A percentile compares a stretch with the other conserved stretches of the same genome.
phyloP scores from a whole-genome alignment of 768 basidiomycete species.

The Tylopilus vinaceipallidus region DNA sequence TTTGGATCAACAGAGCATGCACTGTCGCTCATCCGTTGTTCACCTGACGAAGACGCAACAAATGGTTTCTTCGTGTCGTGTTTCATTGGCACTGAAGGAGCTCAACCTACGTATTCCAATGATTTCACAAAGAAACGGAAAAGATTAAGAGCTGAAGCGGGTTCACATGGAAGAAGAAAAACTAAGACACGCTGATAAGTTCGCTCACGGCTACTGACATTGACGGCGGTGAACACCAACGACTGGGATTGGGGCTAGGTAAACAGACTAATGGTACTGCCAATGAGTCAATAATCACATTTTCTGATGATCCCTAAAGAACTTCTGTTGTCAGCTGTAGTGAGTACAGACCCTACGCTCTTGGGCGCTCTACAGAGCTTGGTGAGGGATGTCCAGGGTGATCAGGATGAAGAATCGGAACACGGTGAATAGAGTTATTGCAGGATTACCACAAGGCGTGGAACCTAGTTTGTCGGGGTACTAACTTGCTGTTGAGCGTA shows the following conservation, averaged over 20 bases:
- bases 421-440: constrained; percentile 15
- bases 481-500: constrained; percentile 73
- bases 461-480: constrained; percentile 35
- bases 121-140: constrained; percentile 21
- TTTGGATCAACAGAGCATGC: constrained; percentile 47
- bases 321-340: constrained; percentile 34
- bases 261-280: constrained; percentile 22
- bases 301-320: constrained; percentile 30
- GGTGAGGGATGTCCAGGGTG: constrained; percentile 13
- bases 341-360: constrained; percentile 34
- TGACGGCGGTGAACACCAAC: constrained; percentile 6
- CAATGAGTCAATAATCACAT: constrained; percentile 30
- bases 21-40: constrained; percentile 65
- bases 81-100: constrained; percentile 46
- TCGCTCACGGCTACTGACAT: neutral
- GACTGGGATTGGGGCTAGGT: constrained; percentile 19
- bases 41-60: constrained; percentile 79
- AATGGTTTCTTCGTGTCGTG: constrained; percentile 99
- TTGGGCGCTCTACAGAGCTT: constrained; percentile 21
- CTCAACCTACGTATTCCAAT: neutral
- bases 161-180: constrained; percentile 20
- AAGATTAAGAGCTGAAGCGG: constrained; percentile 9
- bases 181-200: constrained; percentile 13
- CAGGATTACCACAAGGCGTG: constrained; percentile 26
- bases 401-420: constrained; percentile 19